Conservation (phyloP, 164 flowering plant genomes). For the Santalum album region DNA sequence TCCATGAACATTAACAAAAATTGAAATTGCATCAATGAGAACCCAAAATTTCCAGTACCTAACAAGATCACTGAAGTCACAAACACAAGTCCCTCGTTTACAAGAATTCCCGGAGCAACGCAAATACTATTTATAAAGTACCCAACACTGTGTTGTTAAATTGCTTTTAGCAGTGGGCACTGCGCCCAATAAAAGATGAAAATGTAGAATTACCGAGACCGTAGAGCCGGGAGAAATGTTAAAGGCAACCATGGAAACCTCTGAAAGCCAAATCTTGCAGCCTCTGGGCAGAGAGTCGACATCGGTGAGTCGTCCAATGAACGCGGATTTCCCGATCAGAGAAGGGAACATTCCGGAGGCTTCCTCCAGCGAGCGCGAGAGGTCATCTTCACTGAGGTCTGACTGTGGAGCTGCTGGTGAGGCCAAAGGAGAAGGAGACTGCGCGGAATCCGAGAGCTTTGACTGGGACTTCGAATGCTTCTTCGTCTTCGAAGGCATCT, state of each 20-base stretch:
- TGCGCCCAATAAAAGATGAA: neutral
- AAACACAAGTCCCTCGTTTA: too few species aligned
- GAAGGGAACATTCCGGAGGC: slow-evolving; percentile 56
- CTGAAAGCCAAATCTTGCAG: slow-evolving; percentile 65
- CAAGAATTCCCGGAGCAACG: too few species aligned
- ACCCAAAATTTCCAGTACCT: too few species aligned
- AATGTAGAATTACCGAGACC: slow-evolving; percentile 58
- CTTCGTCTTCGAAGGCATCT: slow-evolving; percentile 44
- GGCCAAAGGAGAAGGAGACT: slow-evolving; percentile 18
- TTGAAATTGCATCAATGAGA: too few species aligned
- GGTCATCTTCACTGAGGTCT: slow-evolving; percentile 25
- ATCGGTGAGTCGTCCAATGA: slow-evolving; percentile 33
- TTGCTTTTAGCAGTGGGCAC: too few species aligned
- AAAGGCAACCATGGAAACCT: slow-evolving; percentile 49
- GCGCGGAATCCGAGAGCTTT: slow-evolving; percentile 20
- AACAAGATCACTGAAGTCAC: too few species aligned
- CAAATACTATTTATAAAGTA: too few species aligned
- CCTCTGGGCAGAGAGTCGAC: slow-evolving; percentile 23
- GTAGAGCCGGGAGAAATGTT: slow-evolving; percentile 46
- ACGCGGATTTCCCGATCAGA: slow-evolving; percentile 45
- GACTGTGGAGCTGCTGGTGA: slow-evolving; percentile 5
- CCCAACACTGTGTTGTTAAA: too few species aligned
- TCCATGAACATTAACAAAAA: too few species aligned
- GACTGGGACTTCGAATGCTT: slow-evolving; percentile 30
- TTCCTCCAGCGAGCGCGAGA: slow-evolving; percentile 23